phyloP scores from a whole-genome alignment of 345 rosid species.

The Clausena lansium region DNA sequence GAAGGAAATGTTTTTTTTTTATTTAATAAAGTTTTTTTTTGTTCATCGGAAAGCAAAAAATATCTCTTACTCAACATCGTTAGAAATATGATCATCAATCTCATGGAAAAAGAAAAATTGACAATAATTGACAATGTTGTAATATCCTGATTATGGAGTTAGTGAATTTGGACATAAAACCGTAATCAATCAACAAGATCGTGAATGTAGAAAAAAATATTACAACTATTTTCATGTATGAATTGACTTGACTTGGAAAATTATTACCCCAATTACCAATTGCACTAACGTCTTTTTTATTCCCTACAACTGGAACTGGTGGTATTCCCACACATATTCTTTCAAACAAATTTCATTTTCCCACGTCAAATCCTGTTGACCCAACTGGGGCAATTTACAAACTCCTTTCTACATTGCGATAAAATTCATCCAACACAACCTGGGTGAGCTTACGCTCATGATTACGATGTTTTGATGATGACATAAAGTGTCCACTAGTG shows the following conservation, averaged over 20 bases:
- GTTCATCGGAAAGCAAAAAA: no score
- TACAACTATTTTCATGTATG: not conserved
- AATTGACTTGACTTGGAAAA: not conserved
- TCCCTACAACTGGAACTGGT: no score
- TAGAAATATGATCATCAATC: no score
- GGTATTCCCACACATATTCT: not conserved
- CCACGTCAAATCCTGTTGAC: not conserved
- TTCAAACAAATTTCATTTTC: not conserved
- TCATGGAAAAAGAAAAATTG: not conserved
- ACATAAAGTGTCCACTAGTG: slow-evolving; percentile 20
- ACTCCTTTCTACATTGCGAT: not conserved
- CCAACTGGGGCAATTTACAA: not conserved
- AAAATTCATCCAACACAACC: not conserved
- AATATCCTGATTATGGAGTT: not conserved
- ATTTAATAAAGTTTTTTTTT: not conserved
- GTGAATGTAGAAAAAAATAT: not conserved
- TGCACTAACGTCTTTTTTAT: not conserved
- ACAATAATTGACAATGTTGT: not conserved
- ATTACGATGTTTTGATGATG: slow-evolving; percentile 4
- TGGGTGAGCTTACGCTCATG: not conserved
- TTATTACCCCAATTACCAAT: not conserved
- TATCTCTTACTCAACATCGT: no score
- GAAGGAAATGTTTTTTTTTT: not conserved
- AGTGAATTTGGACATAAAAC: no score
- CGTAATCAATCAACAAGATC: no score